Conservation (phyloP, 2,329 filamentous ascomycete species). For the Aspergillus oerlinghausenensis region DNA sequence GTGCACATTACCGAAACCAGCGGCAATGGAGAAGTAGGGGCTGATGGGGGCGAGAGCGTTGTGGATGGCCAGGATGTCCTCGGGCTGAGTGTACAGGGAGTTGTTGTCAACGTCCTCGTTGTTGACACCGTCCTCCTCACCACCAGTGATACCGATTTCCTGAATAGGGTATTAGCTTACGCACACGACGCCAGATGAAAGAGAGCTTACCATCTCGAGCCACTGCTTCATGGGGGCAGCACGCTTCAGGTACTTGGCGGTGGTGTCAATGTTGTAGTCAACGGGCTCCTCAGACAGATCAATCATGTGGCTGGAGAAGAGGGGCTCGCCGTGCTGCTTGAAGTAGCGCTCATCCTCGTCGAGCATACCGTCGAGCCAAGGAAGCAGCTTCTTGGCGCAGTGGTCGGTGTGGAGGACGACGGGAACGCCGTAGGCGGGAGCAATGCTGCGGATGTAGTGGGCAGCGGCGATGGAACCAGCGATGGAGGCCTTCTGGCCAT, state of each 20-base stretch:
- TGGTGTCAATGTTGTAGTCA: constrained; percentile 87
- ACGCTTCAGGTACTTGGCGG: constrained; percentile 87
- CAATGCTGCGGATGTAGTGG: constrained; percentile 86
- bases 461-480: constrained; percentile 82
- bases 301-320: constrained; percentile 98
- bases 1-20: constrained; percentile 98
- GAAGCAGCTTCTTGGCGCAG: constrained; percentile 98
- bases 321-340: constrained; percentile 85
- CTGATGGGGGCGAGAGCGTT: constrained; percentile 79
- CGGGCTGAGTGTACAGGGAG: constrained; percentile 94
- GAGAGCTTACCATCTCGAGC: constrained; percentile 80
- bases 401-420: constrained; percentile 96
- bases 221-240: constrained; percentile 96
- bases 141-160: constrained; percentile 91
- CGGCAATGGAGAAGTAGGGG: constrained; percentile 96
- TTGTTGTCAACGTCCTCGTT: constrained; percentile 97
- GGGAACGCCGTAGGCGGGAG: constrained; percentile 81
- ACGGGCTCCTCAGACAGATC: constrained; percentile 91
- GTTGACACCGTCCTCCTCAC: constrained; percentile 97
- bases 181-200: not conserved
- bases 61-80: constrained; percentile 91
- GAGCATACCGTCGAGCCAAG: constrained; percentile 94
- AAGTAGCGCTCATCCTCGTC: constrained; percentile 93
- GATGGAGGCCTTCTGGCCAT: constrained; percentile 82
- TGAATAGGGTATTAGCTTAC: constrained; percentile 21